Evolutionary conservation across 495 filamentous ascomycete genomes (phyloP).

Genomic region (Xylaria intraflava): DNA sequence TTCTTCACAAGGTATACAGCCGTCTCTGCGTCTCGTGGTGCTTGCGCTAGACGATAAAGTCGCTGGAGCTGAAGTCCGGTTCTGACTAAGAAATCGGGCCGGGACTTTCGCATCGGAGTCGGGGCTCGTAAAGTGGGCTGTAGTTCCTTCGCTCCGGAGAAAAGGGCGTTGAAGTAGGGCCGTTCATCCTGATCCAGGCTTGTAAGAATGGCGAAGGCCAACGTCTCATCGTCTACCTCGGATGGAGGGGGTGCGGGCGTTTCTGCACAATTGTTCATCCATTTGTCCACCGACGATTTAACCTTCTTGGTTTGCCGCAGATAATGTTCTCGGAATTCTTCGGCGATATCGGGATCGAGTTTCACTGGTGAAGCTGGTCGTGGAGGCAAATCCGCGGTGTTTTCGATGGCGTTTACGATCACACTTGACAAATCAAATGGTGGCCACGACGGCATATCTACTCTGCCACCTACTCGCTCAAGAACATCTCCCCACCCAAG

Average conservation of each 20-base stretch:
- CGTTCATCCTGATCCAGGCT: conserved; percentile 70
- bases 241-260: conserved; percentile 64
- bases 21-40: conserved; percentile 76
- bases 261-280: conserved; percentile 73
- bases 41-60: conserved; percentile 64
- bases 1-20: conserved; percentile 87
- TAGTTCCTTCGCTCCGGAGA: conserved; percentile 59
- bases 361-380: conserved; percentile 62
- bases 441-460: conserved; percentile 80
- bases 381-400: conserved; percentile 35
- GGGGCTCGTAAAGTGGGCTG: conserved; percentile 49
- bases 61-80: conserved; percentile 73
- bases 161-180: conserved; percentile 67
- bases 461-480: conserved; percentile 81
- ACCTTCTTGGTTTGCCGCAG: conserved; percentile 83
- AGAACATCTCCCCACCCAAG: conserved; percentile 97
- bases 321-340: conserved; percentile 84
- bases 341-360: conserved; percentile 84
- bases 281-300: conserved; percentile 72
- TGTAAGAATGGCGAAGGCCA: conserved; percentile 88
- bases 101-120: conserved; percentile 49
- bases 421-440: conserved; percentile 69
- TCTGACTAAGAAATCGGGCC: conserved; percentile 62
- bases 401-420: conserved; percentile 46
- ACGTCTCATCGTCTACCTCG: conserved; percentile 86